Evolutionary conservation across 495 filamentous ascomycete genomes (phyloP).

Genomic region (Physcia stellaris): DNA sequence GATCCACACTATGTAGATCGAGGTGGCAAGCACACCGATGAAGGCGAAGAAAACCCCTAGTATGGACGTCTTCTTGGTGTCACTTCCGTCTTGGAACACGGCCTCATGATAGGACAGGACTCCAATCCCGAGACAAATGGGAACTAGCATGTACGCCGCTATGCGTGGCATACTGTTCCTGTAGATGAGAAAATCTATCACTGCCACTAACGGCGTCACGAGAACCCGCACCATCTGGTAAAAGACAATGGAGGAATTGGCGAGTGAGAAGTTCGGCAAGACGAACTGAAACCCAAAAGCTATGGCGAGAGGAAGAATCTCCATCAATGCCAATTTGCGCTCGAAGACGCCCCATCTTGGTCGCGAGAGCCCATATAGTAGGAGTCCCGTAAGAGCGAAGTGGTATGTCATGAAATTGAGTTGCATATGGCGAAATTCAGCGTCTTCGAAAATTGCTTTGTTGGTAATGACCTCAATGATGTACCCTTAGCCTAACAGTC

Average conservation of each 20-base stretch:
- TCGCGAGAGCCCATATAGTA: slow-evolving; percentile 49
- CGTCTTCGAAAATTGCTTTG: slow-evolving; percentile 59
- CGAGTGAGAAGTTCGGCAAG: slow-evolving; percentile 59
- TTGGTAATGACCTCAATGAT: slow-evolving; percentile 54
- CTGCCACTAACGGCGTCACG: slow-evolving; percentile 53
- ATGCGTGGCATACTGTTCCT: slow-evolving; percentile 39
- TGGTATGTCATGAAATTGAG: slow-evolving; percentile 60
- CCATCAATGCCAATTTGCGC: slow-evolving; percentile 35
- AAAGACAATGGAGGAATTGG: slow-evolving; percentile 59
- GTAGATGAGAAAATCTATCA: slow-evolving; percentile 55
- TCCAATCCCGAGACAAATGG: slow-evolving; percentile 54
- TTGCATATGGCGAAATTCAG: slow-evolving; percentile 50
- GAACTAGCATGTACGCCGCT: slow-evolving; percentile 33
- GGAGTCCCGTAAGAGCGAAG: slow-evolving; percentile 55
- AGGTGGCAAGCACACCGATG: slow-evolving; percentile 47
- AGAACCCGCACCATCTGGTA: slow-evolving; percentile 63
- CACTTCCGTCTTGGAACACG: slow-evolving; percentile 30
- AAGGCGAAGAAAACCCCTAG: slow-evolving; percentile 53
- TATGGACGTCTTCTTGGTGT: slow-evolving; percentile 35
- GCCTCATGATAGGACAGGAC: slow-evolving; percentile 63
- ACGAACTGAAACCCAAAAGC: slow-evolving; percentile 48
- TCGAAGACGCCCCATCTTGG: slow-evolving; percentile 47
- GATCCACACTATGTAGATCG: slow-evolving; percentile 59
- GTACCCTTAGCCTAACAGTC: background rate
- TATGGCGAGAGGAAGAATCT: slow-evolving; percentile 58